Base-by-base conservation (phyloP, 164 flowering plant genomes). In the Vitis vinifera region DNA sequence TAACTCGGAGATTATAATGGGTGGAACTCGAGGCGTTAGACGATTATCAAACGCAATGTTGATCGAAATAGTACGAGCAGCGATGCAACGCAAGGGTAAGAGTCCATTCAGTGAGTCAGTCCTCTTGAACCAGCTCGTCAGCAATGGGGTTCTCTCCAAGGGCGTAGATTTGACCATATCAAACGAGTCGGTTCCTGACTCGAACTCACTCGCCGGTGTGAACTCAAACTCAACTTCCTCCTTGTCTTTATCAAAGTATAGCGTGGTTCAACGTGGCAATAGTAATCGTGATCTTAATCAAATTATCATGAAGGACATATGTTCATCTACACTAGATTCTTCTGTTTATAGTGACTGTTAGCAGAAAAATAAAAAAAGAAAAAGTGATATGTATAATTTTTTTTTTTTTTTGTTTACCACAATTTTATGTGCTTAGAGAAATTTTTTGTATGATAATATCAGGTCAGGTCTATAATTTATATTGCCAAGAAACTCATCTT, bases 271-370 rank as follows among this genome's bases (percentile, higher is more conserved):
- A 65, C 80, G 81, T 49, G 86, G 85, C 49, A 75, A 68, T 70
- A 75, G 78, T 51, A 17, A 47, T 65, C 50, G 51, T 47, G 88
- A 80, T 55, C 51, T 84, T 29, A 66, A 72, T 67, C 55, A 69
- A 47, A 55, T 68, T 2, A 51, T 91, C 64, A 75, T 55, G 76
- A 87, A 75, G 69, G 73, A 76, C 37, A 76, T 91, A 8, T 91
- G 98, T 79, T 82, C 86, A 9, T 78, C 68, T 51, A 56, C 75
- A n/a, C 48, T 79, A 59, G 86, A 89, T 74, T 79, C 88, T 73
- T 76, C 71, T 67, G 92, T 91, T 75, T 89, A 91, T 85, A 86
- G 74, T 17, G 88, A 91, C 79, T 93, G 97, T 82, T 80, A 66
- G 73, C 10, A 49, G 47, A 13, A 29, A 17, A 13, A 60, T 27